Base-by-base conservation (phyloP, 768 basidiomycete genomes). In the Boletus insuetus region DNA sequence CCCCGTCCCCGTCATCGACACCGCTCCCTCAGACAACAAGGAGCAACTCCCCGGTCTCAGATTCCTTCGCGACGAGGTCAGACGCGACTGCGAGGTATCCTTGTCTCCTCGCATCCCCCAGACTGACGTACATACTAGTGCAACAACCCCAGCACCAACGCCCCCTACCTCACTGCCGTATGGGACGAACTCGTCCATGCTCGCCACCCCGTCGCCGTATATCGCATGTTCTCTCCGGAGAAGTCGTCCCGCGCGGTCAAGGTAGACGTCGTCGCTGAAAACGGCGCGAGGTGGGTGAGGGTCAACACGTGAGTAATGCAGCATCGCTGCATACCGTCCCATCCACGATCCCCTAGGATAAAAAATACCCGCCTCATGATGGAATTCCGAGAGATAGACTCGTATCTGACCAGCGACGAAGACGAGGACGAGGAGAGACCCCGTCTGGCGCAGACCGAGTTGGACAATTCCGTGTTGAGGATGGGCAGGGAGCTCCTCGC, bases 331-430 rank as follows among this genome's bases (percentile, higher is more conserved):
- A 31, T 29, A 31, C 20, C 17, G 50, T 51, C 38, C 40, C 51
- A 40, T 47, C 7, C 46, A 26, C 51, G n/a, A 8, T 8, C 35
- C 35, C n/a, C 26, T 61, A 94, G 91, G 11, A 82, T 87, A 11
- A 94, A 88, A 64, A 89, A 90, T 56, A 77, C 84, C 4, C 84
- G 89, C 2, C 75, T 96, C 29, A 71, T 88, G 6, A 80, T 86
- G 32, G 93, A 96, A 66, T 88, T 96, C 58, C 80, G 84, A 35
- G 92, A 94, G 71, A 80, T 90, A 32, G 93, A 94, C 59, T 89
- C 89, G 2, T 92, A 91, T 67, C 63, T 86, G 16, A 87, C 85
- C 2, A 65, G 63, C 45, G 78, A 79, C 7, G 78, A 78, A 3
- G 74, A 61, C 42, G 64, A 76, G 6, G 85, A 84, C 17, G 76